These are phyloP conservation scores for Pseudogymnoascus sp. DNA, from an alignment of 2,329 filamentous ascomycete genomes.

Conservation along the genomic window DNA sequence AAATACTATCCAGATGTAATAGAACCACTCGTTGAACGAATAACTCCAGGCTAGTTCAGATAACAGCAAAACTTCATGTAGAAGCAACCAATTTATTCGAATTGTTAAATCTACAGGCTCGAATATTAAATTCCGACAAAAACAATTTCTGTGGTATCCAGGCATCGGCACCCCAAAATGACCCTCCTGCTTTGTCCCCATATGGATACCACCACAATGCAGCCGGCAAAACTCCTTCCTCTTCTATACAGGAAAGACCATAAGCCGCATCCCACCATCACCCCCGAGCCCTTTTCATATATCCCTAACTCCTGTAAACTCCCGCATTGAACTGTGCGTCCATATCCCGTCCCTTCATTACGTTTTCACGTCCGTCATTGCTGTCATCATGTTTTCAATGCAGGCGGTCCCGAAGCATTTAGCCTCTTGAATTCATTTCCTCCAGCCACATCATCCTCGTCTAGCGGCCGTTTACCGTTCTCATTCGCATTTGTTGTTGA, in stretches of 20 bases:
- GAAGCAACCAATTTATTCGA: not conserved
- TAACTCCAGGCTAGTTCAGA: not conserved
- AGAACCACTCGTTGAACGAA: not conserved
- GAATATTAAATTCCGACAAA: constrained; percentile 1
- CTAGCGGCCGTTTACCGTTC: constrained; percentile 19
- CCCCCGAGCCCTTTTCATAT: constrained; percentile 1
- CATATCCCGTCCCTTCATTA: constrained; percentile 3
- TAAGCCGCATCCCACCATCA: not conserved
- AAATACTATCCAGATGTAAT: not conserved
- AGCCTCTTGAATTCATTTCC: constrained; percentile 18
- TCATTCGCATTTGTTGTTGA: constrained; percentile 12
- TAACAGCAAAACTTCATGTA: not conserved
- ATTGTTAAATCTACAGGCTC: constrained; percentile 6
- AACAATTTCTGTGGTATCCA: constrained; percentile 5
- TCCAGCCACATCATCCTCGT: constrained; percentile 17
- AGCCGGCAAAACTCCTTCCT: constrained; percentile 4
- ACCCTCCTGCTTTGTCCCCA: not conserved
- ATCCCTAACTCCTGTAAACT: constrained; percentile 8
- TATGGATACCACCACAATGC: not conserved
- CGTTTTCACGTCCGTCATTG: constrained; percentile 4
- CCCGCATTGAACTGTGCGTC: not conserved
- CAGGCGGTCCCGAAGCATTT: constrained; percentile 17
- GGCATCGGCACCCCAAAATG: not conserved
- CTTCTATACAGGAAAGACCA: not conserved
- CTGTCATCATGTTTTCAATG: constrained; percentile 17